Evolutionary conservation across 768 basidiomycete genomes (phyloP), one percentile per base, ranked within the genome.

Genomic region (Cytidiella melzeri): DNA sequence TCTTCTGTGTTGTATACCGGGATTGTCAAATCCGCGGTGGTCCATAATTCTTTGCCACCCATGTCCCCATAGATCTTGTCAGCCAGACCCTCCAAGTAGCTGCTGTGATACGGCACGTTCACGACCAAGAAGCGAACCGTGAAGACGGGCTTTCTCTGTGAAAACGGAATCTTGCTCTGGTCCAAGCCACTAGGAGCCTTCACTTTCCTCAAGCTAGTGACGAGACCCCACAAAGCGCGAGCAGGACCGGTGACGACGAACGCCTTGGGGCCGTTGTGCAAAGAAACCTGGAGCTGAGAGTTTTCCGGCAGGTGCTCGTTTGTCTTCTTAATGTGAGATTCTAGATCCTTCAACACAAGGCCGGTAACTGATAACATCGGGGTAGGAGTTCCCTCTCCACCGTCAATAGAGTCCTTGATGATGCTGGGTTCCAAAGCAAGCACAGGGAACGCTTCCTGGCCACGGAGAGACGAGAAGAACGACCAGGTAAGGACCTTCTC

Each of bases 341-440:
- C 77, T 49, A 99, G 77, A 37, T 86, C 82, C 59, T 81, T 79
- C 45, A 89, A 67, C 36, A 73, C 67, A 20, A 98, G 80, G 15
- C 95, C 95, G 1, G 83, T 84, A 59, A 99, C 79, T 13, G 87
- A 84, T 46, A 98, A 67, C 96, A 99, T 99, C 51, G 96, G 93
- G 21, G 81, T 84, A 5, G 96, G 96, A 3, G 75, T 75, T 25
- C 96, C 96, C 68, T 98, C 96, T 41, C 93, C 94, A 45, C 92
- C 90, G 47, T 93, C 89, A 45, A 95, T 70, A 24, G 90, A 77
- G 56, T 96, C 92, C 59, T 89, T 79, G 48, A 95, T 79, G 54
- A 98, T 85, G 55, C 76, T 70, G 2, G 94, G 94, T 56, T 96
- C 92, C 47, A 98, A 70, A 1, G 94, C 81, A 47, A 94, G 79